Conservation (phyloP, 139 green algal genomes). For the Coccomyxa sp. region DNA sequence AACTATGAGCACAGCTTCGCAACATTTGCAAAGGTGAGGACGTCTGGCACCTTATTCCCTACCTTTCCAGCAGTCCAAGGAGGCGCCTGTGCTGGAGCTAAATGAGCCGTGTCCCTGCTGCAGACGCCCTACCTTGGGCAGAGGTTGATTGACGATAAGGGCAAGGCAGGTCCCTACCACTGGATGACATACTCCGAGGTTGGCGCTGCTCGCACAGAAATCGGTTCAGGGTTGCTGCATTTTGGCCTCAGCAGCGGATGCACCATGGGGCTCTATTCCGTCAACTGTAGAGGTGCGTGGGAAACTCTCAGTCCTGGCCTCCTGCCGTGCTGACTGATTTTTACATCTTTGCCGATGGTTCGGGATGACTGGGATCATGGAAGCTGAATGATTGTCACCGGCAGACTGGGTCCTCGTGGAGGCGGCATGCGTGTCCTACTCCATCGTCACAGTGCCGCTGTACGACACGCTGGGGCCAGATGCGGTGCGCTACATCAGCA, state of each 20-base stretch:
- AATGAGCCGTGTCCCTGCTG: neutral
- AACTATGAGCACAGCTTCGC: slow-evolving; percentile 69
- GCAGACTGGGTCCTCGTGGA: slow-evolving; percentile 92
- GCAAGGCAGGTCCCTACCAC: slow-evolving; percentile 46
- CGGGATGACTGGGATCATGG: neutral
- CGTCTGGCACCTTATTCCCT: no score
- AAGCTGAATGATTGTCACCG: neutral
- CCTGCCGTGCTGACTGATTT: neutral
- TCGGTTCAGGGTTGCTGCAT: slow-evolving; percentile 85
- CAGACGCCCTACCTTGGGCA: slow-evolving; percentile 48
- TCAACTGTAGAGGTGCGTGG: slow-evolving; percentile 68
- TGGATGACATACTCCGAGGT: slow-evolving; percentile 61
- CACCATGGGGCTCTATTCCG: slow-evolving; percentile 83
- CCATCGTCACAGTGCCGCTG: slow-evolving; percentile 85
- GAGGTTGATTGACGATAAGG: slow-evolving; percentile 19
- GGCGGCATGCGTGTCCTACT: slow-evolving; percentile 78
- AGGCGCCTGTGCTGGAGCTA: neutral
- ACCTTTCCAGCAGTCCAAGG: neutral
- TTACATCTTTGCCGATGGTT: neutral
- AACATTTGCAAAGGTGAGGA: slow-evolving; percentile 60
- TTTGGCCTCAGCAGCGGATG: slow-evolving; percentile 65
- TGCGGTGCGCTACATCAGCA: slow-evolving; percentile 90
- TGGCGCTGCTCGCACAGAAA: slow-evolving; percentile 68
- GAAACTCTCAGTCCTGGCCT: no score
- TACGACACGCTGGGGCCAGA: slow-evolving; percentile 95